Evolutionary conservation across 1,284 basidiomycete genomes (phyloP).

Genomic region (Rhizoctonia solani): DNA sequence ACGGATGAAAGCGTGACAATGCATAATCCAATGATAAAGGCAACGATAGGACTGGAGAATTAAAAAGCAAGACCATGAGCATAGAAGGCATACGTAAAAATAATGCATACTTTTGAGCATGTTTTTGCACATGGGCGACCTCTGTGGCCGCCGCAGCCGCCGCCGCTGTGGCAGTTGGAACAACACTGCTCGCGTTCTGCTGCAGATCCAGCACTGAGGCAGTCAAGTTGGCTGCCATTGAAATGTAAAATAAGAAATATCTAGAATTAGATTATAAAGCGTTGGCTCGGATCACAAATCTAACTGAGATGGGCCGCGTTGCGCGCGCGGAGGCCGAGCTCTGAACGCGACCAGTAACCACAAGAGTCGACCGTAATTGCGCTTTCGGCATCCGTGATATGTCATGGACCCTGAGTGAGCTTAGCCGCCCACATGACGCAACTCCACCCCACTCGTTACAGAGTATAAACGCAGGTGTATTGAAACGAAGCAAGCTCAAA

Average conservation of each 20-base stretch:
- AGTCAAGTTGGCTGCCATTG: not conserved
- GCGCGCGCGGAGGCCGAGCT: conserved; percentile 5
- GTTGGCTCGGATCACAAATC: conserved; percentile 9
- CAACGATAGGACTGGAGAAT: conserved; percentile 56
- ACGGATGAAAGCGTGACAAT: conserved; percentile 79
- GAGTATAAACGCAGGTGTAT: too few relatives aligned
- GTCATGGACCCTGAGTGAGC: not conserved
- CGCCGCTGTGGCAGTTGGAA: conserved; percentile 3
- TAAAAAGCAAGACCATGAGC: not conserved
- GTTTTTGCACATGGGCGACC: not conserved
- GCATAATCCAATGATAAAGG: conserved; percentile 75
- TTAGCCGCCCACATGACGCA: not conserved
- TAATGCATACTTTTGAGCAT: conserved; percentile 12
- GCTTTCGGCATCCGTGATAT: conserved; percentile 20
- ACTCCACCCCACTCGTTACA: too few relatives aligned
- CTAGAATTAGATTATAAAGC: not conserved
- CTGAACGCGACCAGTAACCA: not conserved
- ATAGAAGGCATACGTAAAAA: not conserved
- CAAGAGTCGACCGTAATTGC: conserved; percentile 14
- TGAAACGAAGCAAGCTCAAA: too few relatives aligned
- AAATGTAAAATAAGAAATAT: not conserved
- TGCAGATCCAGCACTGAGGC: not conserved
- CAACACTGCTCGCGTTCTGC: not conserved
- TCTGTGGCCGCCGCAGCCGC: conserved; percentile 7
- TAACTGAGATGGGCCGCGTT: conserved; percentile 17